Base-by-base conservation (phyloP, 768 basidiomycete species). In the Wakefieldia striispora region DNA sequence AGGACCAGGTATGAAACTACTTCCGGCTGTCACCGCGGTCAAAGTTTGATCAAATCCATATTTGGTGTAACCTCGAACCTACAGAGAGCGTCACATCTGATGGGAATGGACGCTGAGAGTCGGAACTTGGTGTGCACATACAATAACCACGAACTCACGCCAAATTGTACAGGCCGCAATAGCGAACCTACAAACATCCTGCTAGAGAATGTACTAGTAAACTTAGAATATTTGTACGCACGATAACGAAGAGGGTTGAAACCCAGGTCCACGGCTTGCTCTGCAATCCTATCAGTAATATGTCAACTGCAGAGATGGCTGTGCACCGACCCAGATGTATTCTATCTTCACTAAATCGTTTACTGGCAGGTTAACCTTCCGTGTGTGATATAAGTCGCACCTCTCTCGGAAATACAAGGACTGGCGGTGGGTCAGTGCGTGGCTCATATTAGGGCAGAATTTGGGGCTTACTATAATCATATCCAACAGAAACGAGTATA, bases 111-210 rank as follows among this genome's bases (percentile, higher is more conserved):
- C 17, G 16, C 3, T 33, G 11, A 6, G 3, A 2, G 16, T 41
- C 24, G 26, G 12, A 1, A 12, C 10, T 13, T 19, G 16, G 6
- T 23, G 7, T 6, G 20, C 8, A 11, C 16, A 10, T 26, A 12
- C 23, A 23, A 13, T 12, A 13, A 2, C 17, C 27, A 17, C 24
- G 17, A 24, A 16, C 40, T 16, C 20, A 48, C 47, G 36, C 36
- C 24, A 34, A 14, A 20, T 19, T 20, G 7, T 14, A 49, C 11
- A 49, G 20, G 4, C 47, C 47, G 21, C 35, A 37, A 29, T 49
- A 49, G 14, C 47, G 47, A 42, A 20, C 47, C 47, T 49, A 8
- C 36, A 1, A 6, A 31, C n/a, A n/a, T n/a, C n/a, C n/a, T n/a
- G n/a, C n/a, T n/a, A n/a, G n/a, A n/a, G n/a, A 26, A 3, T 39